Base-by-base conservation (phyloP, 2,329 filamentous ascomycete genomes). In the Alternaria novae-zelandiae region DNA sequence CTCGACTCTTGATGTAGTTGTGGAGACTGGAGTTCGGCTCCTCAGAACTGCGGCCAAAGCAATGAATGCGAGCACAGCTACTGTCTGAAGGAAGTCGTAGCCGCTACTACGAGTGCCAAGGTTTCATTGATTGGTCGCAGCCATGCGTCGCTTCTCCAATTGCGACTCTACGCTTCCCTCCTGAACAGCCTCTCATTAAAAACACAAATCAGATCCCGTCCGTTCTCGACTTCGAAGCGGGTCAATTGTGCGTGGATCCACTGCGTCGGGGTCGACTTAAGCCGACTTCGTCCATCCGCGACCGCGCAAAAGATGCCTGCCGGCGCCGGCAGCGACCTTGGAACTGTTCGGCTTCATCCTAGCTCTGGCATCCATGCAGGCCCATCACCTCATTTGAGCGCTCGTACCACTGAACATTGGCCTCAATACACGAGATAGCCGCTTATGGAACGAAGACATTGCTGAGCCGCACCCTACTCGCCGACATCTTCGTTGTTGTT, bases 81-180 rank as follows among this genome's bases (percentile, higher is more conserved):
- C 49, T 15, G 13, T 53, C 28, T 53, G 49, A 36, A 51, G 49
- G 13, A 32, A n/a, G 49, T 53, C 9, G 20, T 53, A 30, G 43
- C 56, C 36, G 36, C 36, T 41, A 49, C 55, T 50, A 54, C 32
- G 20, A 15, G 41, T 47, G 55, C 59, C 59, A 62, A 62, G 59
- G 13, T 15, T 5, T 6, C 15, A 28, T 32, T 49, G 28, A 47
- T 49, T 32, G 36, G 36, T 25, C 21, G 47, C 55, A 49, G 54
- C 50, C 36, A 23, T 44, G 25, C 11, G 44, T 41, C 36, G 36
- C 55, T 26, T 46, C 15, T 36, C 28, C 17, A 46, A 6, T 25
- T 28, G 41, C 43, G 28, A 53, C 47, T 54, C 47, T 49, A 54
- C 43, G 49, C 49, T 32, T 53, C 28, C 49, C 49, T 28, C 49